Evolutionary conservation across 352 stramenopile species (phyloP), one percentile per base, ranked within the genome.

Genomic region (Globisporangium splendens): DNA sequence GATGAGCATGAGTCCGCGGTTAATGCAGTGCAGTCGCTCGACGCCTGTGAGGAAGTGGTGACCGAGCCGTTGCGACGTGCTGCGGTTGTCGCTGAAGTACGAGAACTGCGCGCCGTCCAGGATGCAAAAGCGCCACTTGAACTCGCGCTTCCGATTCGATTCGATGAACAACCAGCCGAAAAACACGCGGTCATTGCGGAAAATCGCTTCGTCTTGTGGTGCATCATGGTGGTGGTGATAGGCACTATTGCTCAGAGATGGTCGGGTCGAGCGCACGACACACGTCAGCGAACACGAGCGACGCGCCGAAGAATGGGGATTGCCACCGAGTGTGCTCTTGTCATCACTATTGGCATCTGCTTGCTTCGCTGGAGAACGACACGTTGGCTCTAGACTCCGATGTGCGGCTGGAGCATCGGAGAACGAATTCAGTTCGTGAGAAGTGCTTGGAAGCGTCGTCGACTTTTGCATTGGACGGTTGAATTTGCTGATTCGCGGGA

Each of bases 91-190:
- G 18, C 54, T 50, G 24, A 70, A 77, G 18, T 72, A 65, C 18
- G 66, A 64, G 35, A 80, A 65, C 20, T 47, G 48, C 5, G 65
- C 52, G 49, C 66, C 71, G 50, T 83, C 66, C 7, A 83, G 62
- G 43, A 83, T 53, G 38, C 74, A 83, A 53, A 69, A 83, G 18
- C 71, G 71, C 63, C 60, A 70, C 18, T 41, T 59, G 55, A 83
- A 83, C 44, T 35, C 53, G 20, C 69, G 71, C 41, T 77, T 76
- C 46, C 50, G 46, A 28, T 56, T 59, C 51, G 70, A 56, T 14
- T 54, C 44, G 43, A 82, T 58, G 46, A 56, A 68, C 21, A 79
- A 63, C 72, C 72, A 82, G 12, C 75, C 72, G 24, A 63, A 60
- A 50, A 65, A 69, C 24, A 77, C 50, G 28, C 41, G 18, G 38